Evolutionary conservation across 2,329 filamentous ascomycete species (phyloP).

Genomic region (Aaosphaeria pasadenensis): DNA sequence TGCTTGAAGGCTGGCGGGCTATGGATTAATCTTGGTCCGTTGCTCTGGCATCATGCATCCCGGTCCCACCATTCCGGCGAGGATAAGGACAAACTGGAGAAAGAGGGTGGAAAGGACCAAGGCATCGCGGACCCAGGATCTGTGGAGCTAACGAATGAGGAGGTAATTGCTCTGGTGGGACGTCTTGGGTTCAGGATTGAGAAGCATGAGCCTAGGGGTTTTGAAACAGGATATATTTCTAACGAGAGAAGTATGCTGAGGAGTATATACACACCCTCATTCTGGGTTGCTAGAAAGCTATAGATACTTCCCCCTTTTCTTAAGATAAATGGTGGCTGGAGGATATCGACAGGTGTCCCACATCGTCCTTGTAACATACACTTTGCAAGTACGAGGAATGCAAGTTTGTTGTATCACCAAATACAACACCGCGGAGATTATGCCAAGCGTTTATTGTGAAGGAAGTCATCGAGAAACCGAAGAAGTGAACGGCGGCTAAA

Average conservation of each 20-base stretch:
- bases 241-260: conserved; percentile 82
- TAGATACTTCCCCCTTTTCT: no score
- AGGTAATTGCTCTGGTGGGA: conserved; percentile 74
- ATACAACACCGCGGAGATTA: no score
- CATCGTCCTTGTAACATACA: no score
- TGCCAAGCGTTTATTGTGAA: no score
- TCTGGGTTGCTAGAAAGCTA: conserved; percentile 80
- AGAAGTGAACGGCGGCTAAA: no score
- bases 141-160: conserved; percentile 86
- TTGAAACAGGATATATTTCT: conserved; percentile 82
- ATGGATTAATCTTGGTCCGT: conserved; percentile 84
- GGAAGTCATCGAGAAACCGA: no score
- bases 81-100: conserved; percentile 9
- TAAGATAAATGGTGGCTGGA: no score
- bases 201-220: conserved; percentile 52
- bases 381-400: no score
- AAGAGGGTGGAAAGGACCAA: conserved; percentile 31
- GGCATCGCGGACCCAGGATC: conserved; percentile 87
- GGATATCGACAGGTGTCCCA: no score
- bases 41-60: conserved; percentile 95
- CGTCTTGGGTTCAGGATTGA: conserved; percentile 75
- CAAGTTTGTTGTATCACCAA: no score
- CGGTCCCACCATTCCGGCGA: conserved; percentile 47
- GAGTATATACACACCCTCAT: conserved; percentile 74
- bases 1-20: conserved; percentile 76